Base-by-base conservation (phyloP, 2,329 filamentous ascomycete genomes). In the Celoporthe dispersa region DNA sequence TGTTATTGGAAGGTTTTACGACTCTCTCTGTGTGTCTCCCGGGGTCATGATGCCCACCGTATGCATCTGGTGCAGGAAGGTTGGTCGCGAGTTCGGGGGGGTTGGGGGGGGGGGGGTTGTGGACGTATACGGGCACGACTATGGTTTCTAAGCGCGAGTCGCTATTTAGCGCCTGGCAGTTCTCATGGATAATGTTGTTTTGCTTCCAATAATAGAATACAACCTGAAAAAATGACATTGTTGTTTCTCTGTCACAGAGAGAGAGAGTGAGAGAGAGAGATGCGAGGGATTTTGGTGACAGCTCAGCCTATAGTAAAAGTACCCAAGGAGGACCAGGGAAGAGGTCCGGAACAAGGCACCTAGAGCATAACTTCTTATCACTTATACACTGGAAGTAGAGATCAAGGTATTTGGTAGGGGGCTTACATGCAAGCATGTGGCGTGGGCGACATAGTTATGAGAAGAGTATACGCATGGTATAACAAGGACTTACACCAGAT, bases 201-300 rank as follows among this genome's bases (percentile, higher is more conserved):
- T 60, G 33, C 57, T 60, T 60, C 16, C 57, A 37, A 33, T 22
- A 48, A 60, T 60, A 60, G 57, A 60, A 16, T 37, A 60, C 19
- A 60, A 12, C 19, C 33, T 60, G 33, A 39, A 37, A n/a, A 35
- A 14, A 60, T 37, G 57, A 8, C 16, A 60, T 37, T 37, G 12
- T 60, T 22, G 8, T 60, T n/a, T n/a, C 33, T 57, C n/a, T n/a
- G n/a, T n/a, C n/a, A n/a, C n/a, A n/a, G n/a, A n/a, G 48, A 25
- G 8, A 53, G 8, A 25, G 11, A 53, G 44, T 11, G 22, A 25
- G 44, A 51, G 19, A 51, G 19, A 25, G 9, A 53, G 44, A 11
- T 12, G 22, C 48, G 25, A 25, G 48, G 8, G 12, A 25, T 25
- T 2, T n/a, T 53, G 48, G 8, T 51, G 22, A 22, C 44, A 51